phyloP scores from a whole-genome alignment of 2,329 filamentous ascomycete genomes.

The Colletotrichum filicis region DNA sequence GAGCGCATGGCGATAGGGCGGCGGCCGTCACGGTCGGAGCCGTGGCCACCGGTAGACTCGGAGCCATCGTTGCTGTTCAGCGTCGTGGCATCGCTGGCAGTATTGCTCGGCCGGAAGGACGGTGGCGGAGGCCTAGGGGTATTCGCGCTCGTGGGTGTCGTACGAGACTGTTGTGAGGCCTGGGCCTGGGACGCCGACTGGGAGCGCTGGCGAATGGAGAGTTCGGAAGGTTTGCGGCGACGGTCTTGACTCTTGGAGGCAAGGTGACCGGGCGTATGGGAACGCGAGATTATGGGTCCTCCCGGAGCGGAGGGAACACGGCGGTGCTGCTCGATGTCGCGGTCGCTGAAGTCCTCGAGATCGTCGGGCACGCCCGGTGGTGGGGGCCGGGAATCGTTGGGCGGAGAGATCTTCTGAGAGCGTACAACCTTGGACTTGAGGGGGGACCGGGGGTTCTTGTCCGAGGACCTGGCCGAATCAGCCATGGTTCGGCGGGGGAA shows the following conservation, averaged over 20 bases:
- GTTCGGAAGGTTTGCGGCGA: conserved; percentile 62
- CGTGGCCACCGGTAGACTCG: conserved; percentile 39
- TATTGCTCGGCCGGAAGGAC: conserved; percentile 31
- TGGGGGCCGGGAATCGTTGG: conserved; percentile 44
- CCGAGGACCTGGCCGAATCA: conserved; percentile 37
- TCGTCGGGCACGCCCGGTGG: conserved; percentile 35
- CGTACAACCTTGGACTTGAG: conserved; percentile 58
- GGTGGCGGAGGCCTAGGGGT: conserved; percentile 34
- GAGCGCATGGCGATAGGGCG: conserved; percentile 61
- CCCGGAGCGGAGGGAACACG: conserved; percentile 29
- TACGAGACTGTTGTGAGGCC: conserved; percentile 38
- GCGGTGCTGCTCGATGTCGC: conserved; percentile 42
- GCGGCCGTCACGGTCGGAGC: conserved; percentile 42
- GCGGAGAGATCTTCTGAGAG: conserved; percentile 63
- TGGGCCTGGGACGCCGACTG: conserved; percentile 57
- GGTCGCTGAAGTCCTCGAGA: conserved; percentile 37
- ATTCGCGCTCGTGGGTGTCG: conserved; percentile 35
- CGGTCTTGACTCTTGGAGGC: conserved; percentile 66
- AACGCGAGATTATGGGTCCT: conserved; percentile 58
- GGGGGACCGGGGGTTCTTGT: conserved; percentile 33
- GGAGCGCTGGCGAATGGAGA: conserved; percentile 64
- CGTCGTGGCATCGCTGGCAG: conserved; percentile 36
- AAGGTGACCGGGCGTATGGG: conserved; percentile 71
- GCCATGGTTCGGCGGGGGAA: conserved; percentile 36
- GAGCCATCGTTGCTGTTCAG: conserved; percentile 39